These are phyloP conservation scores for Stachybotrys elegans DNA, from an alignment of 2,329 filamentous ascomycete genomes.

Conservation along the genomic window DNA sequence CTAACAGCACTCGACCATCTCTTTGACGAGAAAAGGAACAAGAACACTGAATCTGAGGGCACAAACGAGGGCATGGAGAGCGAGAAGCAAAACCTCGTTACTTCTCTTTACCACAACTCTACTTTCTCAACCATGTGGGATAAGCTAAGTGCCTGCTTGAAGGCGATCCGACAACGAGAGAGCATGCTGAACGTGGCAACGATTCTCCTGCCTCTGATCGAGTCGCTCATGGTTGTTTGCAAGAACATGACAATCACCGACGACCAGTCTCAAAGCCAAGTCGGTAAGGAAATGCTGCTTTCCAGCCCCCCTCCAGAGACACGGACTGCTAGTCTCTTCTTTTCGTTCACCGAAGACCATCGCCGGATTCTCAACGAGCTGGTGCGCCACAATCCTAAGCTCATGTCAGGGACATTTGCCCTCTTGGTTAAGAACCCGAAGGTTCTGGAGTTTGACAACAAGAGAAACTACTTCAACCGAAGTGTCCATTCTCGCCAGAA, in stretches of 20 bases:
- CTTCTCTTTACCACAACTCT: conserved; percentile 82
- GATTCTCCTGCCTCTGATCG: conserved; percentile 88
- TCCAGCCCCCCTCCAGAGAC: conserved; percentile 72
- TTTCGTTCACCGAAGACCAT: conserved; percentile 95
- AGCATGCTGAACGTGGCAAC: conserved; percentile 97
- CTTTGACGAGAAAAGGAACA: conserved; percentile 76
- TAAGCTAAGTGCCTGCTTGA: conserved; percentile 83
- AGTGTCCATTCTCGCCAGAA: conserved; percentile 71
- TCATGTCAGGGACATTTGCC: conserved; percentile 98
- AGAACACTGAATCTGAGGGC: conserved; percentile 42
- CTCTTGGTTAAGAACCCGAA: conserved; percentile 97
- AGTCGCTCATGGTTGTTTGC: conserved; percentile 98
- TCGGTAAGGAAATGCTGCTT: conserved; percentile 63
- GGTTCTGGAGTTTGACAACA: conserved; percentile 98
- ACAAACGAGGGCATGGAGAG: conserved; percentile 41
- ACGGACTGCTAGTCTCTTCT: conserved; percentile 86
- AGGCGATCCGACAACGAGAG: conserved; percentile 82
- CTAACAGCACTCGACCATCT: conserved; percentile 93
- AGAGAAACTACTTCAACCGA: conserved; percentile 97
- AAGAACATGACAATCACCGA: conserved; percentile 90
- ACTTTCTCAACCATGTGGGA: conserved; percentile 90
- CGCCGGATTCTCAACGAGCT: conserved; percentile 97
- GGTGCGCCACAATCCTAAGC: conserved; percentile 91
- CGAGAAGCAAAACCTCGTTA: conserved; percentile 78
- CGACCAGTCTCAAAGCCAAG: conserved; percentile 43